Base-by-base conservation (phyloP, 2,329 filamentous ascomycete genomes). In the Aspergillus neoniger region DNA sequence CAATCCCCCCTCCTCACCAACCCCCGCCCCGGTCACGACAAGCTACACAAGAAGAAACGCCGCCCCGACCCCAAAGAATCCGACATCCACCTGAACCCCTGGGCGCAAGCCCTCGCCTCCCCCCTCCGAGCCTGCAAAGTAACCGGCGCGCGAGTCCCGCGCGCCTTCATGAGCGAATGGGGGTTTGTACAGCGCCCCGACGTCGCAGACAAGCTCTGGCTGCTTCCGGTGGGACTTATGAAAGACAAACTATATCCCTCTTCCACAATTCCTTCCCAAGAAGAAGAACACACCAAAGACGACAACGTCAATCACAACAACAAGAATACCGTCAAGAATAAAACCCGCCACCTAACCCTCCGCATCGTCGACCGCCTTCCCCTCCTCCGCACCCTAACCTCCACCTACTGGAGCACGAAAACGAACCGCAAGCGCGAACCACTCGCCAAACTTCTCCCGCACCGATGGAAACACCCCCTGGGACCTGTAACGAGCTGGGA, bases 81-180 rank as follows among this genome's bases (percentile, higher is more conserved):
- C 25, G 67, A 55, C 21, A 19, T 72, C 14, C 63, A 70, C 4
- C 65, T 79, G n/a, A 79, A 80, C 47, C 75, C 77, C 19, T 80
- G 76, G 76, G 77, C 77, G 3, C 57, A 72, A 36, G 74, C 74
- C 19, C 70, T 80, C 12, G 75, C 76, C 17, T 76, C 75, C 2
- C 75, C 76, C 0, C 41, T 70, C 1, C 73, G 77, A 23, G 63
- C 71, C 63, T 80, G 77, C 60, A 28, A 61, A 3, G 49, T 70
- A 5, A 77, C 76, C 5, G 67, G 68, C 1, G 61, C 65, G 8
- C 67, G 77, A n/a, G 25, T 78, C 10, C 77, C 77, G 5, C 67
- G 62, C 7, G 70, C 63, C 0, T 61, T 79, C 0, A 50, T 80
- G 43, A 70, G 67, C 28, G 70, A 76, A 21, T 79, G 71, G 68